Evolutionary conservation across 1,284 basidiomycete genomes (phyloP).

Genomic region (Apiotrichum montevideense): DNA sequence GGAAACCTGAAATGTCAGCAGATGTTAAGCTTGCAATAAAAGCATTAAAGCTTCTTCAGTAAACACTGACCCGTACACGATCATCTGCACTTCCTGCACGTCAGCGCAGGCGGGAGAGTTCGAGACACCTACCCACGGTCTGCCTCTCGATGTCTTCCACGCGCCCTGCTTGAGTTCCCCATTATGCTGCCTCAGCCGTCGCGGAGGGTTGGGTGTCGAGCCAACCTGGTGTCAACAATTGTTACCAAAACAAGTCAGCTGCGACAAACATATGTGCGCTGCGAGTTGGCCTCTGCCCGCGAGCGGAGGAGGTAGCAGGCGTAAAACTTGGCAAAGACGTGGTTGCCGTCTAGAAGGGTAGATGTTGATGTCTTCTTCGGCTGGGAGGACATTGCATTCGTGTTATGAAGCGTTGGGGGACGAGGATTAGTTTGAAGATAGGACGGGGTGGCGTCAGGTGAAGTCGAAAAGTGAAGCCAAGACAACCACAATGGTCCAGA

Average conservation of each 20-base stretch:
- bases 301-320: constrained; percentile 82
- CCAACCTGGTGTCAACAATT: constrained; percentile 56
- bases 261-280: constrained; percentile 52
- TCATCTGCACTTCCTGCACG: constrained; percentile 63
- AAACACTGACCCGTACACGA: constrained; percentile 57
- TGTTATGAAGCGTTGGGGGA: too few relatives aligned
- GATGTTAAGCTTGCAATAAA: too few relatives aligned
- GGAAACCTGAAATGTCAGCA: constrained; percentile 56
- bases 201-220: constrained; percentile 71
- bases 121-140: constrained; percentile 60
- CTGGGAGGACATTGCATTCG: background rate
- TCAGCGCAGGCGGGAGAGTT: background rate
- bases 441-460: too few relatives aligned
- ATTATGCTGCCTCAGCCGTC: constrained; percentile 78
- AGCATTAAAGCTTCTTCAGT: too few relatives aligned
- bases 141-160: constrained; percentile 59
- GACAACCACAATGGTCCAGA: too few relatives aligned
- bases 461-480: too few relatives aligned
- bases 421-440: too few relatives aligned
- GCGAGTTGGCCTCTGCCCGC: constrained; percentile 54
- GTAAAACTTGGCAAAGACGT: constrained; percentile 70
- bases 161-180: constrained; percentile 72
- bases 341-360: constrained; percentile 50
- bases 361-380: constrained; percentile 29
- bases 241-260: too few relatives aligned